Evolutionary conservation across 2,329 filamentous ascomycete genomes (phyloP).

Genomic region (Sclerotiophoma versabilis): DNA sequence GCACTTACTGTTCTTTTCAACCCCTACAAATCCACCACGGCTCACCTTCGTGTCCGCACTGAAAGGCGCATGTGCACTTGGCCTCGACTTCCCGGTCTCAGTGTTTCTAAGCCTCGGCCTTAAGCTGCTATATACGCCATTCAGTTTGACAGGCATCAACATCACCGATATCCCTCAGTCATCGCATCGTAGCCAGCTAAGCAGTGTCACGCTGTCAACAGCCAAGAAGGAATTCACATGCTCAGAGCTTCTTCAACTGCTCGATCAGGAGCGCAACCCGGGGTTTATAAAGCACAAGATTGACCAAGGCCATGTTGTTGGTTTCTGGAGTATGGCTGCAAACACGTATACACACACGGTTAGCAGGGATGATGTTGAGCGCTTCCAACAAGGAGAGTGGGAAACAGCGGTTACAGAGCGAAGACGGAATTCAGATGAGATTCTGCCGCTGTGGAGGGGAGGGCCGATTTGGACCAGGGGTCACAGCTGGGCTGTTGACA

Average conservation of each 20-base stretch:
- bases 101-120: slow-evolving; percentile 28
- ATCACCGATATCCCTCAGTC: slow-evolving; percentile 26
- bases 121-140: slow-evolving; percentile 27
- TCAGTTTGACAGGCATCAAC: slow-evolving; percentile 25
- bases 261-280: slow-evolving; percentile 9
- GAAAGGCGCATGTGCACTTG: slow-evolving; percentile 25
- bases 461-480: slow-evolving; percentile 28
- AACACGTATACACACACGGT: slow-evolving; percentile 25
- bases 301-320: slow-evolving; percentile 29
- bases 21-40: slow-evolving; percentile 25
- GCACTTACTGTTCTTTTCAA: slow-evolving; percentile 34
- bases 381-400: slow-evolving; percentile 34
- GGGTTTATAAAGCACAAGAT: slow-evolving; percentile 26
- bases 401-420: slow-evolving; percentile 22
- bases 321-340: slow-evolving; percentile 34
- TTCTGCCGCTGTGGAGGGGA: slow-evolving; percentile 33
- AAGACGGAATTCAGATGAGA: slow-evolving; percentile 20
- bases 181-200: slow-evolving; percentile 27
- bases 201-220: slow-evolving; percentile 10
- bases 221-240: slow-evolving; percentile 26
- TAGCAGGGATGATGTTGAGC: slow-evolving; percentile 28
- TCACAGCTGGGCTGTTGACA: slow-evolving; percentile 33
- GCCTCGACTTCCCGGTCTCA: slow-evolving; percentile 32
- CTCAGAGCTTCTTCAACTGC: slow-evolving; percentile 23
- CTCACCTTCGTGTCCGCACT: slow-evolving; percentile 30